Evolutionary conservation across 192 early-diverging fungal genomes (phyloP), one percentile per base, ranked within the genome.

Genomic region (Ambispora gerdemannii): DNA sequence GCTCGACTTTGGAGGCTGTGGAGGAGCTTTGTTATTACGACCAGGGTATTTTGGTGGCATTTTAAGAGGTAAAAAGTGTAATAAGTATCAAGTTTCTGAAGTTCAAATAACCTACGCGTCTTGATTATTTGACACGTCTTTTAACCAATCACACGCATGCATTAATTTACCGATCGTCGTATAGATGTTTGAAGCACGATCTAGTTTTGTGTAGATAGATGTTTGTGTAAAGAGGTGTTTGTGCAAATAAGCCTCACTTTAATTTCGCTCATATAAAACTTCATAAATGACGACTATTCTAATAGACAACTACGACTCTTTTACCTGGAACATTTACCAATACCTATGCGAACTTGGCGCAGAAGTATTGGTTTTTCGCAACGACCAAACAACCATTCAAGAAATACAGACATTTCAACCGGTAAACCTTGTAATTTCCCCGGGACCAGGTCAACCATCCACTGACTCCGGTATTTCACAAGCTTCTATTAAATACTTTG

Each of bases 261-360:
- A n/a, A n/a, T n/a, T n/a, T n/a, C n/a, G n/a, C n/a, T n/a, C n/a
- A n/a, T n/a, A n/a, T n/a, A n/a, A n/a, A n/a, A n/a, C n/a, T n/a
- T n/a, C n/a, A n/a, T n/a, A 43, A 43, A 43, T 43, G 38, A 43
- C 38, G 6, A 75, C 87, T 31, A 87, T 90, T 43, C 67, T 98
- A 72, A 95, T 99, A 61, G 97, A 99, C 83, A 97, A 97, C 74
- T 99, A 96, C 86, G 97, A 99, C 83, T 91, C 89, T 70, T 99
- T 99, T 74, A 97, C 95, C 28, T 99, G 93, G 87, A 99, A 99
- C 79, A 85, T 99, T 33, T 98, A 97, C 81, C 96, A 98, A 82
- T 96, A 90, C 63, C 84, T 99, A 17, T 87, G 87, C 56, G 85
- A 91, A 72, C 86, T 95, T 19, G 96, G 96, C 17, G 97, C 97